phyloP scores from a whole-genome alignment of 768 basidiomycete genomes.

The Termitomyces sp. region DNA sequence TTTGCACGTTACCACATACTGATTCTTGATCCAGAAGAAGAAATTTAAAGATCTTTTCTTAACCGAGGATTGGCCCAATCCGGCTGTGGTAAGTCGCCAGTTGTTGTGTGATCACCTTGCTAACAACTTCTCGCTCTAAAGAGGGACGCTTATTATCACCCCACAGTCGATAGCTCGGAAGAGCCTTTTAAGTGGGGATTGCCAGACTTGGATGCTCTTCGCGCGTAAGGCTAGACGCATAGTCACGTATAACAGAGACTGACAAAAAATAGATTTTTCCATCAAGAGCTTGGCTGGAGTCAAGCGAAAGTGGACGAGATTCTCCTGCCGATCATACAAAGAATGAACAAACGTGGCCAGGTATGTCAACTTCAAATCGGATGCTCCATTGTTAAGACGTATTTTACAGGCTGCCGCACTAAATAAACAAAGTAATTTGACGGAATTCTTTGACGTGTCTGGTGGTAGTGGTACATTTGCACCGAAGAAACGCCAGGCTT shows the following conservation, averaged over 20 bases:
- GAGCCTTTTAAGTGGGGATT: conserved; percentile 97
- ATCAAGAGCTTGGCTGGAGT: conserved; percentile 78
- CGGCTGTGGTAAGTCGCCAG: conserved; percentile 69
- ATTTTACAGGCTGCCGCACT: conserved; percentile 47
- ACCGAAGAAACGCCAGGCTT: conserved; percentile 78
- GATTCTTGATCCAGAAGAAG: conserved; percentile 63
- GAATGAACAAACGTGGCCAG: conserved; percentile 78
- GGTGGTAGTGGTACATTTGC: conserved; percentile 66
- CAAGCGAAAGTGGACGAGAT: conserved; percentile 85
- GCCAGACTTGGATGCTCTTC: conserved; percentile 92
- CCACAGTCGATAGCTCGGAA: conserved; percentile 84
- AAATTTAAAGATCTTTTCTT: conserved; percentile 83
- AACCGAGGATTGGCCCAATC: conserved; percentile 84
- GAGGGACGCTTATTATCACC: conserved; percentile 93
- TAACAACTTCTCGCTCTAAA: conserved; percentile 26
- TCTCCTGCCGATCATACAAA: conserved; percentile 88
- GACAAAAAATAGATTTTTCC: conserved; percentile 51
- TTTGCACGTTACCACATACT: neutral
- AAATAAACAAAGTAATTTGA: conserved; percentile 77
- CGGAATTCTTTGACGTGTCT: conserved; percentile 69
- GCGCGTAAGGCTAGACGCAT: conserved; percentile 49
- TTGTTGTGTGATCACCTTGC: neutral
- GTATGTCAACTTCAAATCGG: conserved; percentile 28
- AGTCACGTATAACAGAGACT: neutral
- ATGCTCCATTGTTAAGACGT: neutral